Percentiles rank a stretch among this genome's conserved stretches.
Evolutionary conservation across 306 rosid genomes (phyloP).

Genomic region (Clitoria ternatea): DNA sequence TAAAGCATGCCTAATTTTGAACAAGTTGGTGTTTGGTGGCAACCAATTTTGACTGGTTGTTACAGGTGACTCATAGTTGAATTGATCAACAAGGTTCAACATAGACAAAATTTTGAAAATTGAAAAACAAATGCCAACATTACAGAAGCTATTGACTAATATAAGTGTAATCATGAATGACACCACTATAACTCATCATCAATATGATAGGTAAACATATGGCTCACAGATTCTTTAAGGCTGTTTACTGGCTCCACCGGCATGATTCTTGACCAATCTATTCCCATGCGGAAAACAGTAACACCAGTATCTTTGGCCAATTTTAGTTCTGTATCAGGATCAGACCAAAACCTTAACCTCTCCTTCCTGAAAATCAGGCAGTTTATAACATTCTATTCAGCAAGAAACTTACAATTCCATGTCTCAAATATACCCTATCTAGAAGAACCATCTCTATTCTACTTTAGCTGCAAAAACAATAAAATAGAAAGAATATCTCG

Average conservation of each 20-base stretch:
- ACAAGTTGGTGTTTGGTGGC: too few relatives aligned
- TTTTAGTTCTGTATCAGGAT: slow-evolving; percentile 88
- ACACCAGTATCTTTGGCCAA: slow-evolving; percentile 84
- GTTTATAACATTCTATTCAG: not conserved
- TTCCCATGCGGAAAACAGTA: slow-evolving; percentile 88
- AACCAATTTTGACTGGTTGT: too few relatives aligned
- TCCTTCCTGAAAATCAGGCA: slow-evolving; percentile 71
- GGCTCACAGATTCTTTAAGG: slow-evolving; percentile 65
- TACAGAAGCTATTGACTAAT: not conserved
- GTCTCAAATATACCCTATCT: not conserved
- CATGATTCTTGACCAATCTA: slow-evolving; percentile 95
- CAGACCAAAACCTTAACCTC: slow-evolving; percentile 98
- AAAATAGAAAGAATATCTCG: not conserved
- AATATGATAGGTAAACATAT: slow-evolving; percentile 25
- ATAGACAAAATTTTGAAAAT: not conserved
- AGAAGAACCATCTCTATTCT: not conserved
- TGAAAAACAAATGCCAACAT: not conserved
- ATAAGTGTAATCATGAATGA: not conserved
- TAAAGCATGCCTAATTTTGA: too few relatives aligned
- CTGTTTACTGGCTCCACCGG: slow-evolving; percentile 68
- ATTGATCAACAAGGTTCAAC: slow-evolving; percentile 12
- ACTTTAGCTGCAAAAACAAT: slow-evolving; percentile 5
- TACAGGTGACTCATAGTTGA: slow-evolving; percentile 16
- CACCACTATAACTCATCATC: slow-evolving; percentile 8
- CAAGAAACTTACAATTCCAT: not conserved